A percentile compares a stretch with the other conserved stretches of the same genome.
phyloP scores from a whole-genome alignment of 106 monocot species.

The Dioscorea dumetorum region DNA sequence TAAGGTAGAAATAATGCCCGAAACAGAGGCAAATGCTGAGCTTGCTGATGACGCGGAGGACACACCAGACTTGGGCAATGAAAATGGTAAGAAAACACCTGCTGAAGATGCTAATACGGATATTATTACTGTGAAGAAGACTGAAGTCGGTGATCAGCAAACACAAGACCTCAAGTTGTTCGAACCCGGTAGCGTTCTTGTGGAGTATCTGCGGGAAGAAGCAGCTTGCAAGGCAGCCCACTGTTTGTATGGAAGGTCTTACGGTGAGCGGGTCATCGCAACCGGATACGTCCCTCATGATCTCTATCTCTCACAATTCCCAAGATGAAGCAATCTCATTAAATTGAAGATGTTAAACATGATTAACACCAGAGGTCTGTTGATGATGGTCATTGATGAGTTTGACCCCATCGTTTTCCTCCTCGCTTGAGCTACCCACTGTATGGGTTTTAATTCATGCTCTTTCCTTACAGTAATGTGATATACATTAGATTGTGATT shows the following conservation, averaged over 20 bases:
- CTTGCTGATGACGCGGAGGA: not conserved
- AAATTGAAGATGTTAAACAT: too few species aligned
- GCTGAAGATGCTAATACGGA: not conserved
- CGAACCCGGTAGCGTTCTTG: conserved; percentile 56
- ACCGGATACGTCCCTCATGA: conserved; percentile 38
- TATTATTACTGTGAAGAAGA: conserved; percentile 1
- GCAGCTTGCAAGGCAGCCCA: conserved; percentile 67
- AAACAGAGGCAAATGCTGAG: not conserved
- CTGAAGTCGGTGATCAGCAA: conserved; percentile 7
- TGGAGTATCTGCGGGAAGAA: conserved; percentile 83
- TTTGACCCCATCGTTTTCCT: too few species aligned
- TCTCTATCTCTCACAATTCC: conserved; percentile 42
- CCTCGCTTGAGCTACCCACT: too few species aligned
- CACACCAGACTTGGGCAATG: conserved; percentile 2
- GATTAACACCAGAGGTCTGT: too few species aligned
- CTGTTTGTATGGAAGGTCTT: conserved; percentile 63
- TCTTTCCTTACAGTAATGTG: too few species aligned
- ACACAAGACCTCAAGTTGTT: conserved; percentile 12
- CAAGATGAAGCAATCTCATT: conserved; percentile 23
- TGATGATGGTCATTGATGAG: too few species aligned
- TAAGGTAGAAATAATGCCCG: conserved; percentile 1
- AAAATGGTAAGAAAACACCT: not conserved
- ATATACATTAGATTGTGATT: too few species aligned
- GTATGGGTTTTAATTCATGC: too few species aligned
- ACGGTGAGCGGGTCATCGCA: conserved; percentile 33